Evolutionary conservation across 352 stramenopile genomes (phyloP), one percentile per base, ranked within the genome.

Genomic region (Phytophthora kernoviae): DNA sequence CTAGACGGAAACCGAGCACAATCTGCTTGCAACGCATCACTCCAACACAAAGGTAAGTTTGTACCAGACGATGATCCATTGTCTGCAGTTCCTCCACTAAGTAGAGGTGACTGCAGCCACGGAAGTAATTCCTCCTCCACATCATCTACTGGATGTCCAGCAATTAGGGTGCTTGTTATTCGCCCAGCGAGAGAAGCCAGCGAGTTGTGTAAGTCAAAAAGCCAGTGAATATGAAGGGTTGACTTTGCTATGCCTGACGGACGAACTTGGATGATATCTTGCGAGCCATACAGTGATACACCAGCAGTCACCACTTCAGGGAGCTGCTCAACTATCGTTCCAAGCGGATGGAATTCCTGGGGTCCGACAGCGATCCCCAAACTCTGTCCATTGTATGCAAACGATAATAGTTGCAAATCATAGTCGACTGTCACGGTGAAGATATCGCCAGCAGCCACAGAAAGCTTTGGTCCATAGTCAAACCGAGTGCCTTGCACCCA

Each of bases 61-160:
- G 15, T 9, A 22, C 32, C 14, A 11, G 41, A 26, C 51, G 18
- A 59, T 44, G 27, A 44, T 30, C 68, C 62, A 58, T 57, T 27
- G 21, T 43, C 36, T 27, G 39, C 45, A 52, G 91, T 70, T 0
- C 87, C 87, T 12, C 87, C 87, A 64, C 84, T 94, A 7, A 96
- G 57, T 14, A 96, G 61, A 17, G 80, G 81, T 9, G 85, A 94
- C 53, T 96, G 85, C 18, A 96, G 56, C 87, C 87, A 96, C 8
- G 87, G 85, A 3, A 92, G 49, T 6, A 96, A 41, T 41, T 96
- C 87, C 59, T 96, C 87, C 71, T 96, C 87, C 2, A 88, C 72
- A 3, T 62, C 64, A 67, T 96, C 82, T 2, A 94, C 67, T 1
- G 87, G 87, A 24, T 90, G 72, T 2, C 85, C 87, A 21, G 85